These are phyloP conservation scores for Colletotrichum liaoningense DNA, from an alignment of 2,329 filamentous ascomycete genomes.

Conservation along the genomic window DNA sequence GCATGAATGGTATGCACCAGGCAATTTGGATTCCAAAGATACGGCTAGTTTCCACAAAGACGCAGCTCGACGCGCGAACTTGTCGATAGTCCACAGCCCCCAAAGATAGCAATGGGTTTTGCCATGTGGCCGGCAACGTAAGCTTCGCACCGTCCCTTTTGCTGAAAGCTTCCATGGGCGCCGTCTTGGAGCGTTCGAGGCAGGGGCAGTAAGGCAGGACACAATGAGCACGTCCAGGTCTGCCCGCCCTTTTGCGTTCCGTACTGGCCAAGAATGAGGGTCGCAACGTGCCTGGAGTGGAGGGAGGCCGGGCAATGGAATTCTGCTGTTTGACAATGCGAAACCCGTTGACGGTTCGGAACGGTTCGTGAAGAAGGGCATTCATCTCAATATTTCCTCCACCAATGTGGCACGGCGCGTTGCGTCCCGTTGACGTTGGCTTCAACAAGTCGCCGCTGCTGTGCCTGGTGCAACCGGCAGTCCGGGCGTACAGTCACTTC, in stretches of 20 bases:
- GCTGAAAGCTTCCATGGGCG: constrained; percentile 12
- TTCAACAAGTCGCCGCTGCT: constrained; percentile 27
- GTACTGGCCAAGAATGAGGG: neutral
- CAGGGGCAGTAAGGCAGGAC: neutral
- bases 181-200: neutral
- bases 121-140: constrained; percentile 26
- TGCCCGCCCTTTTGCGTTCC: neutral
- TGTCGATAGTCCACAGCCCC: constrained; percentile 23
- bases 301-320: constrained; percentile 2
- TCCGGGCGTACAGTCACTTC: neutral
- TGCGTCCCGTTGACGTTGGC: constrained; percentile 16
- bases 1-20: constrained; percentile 2
- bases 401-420: neutral
- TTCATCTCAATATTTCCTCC: neutral
- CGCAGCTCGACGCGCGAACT: constrained; percentile 18
- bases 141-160: constrained; percentile 1
- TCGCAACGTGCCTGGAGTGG: neutral
- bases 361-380: neutral
- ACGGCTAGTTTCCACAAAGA: constrained; percentile 2
- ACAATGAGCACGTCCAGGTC: neutral
- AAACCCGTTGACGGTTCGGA: neutral
- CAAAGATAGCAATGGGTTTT: neutral
- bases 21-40: constrained; percentile 7
- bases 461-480: constrained; percentile 17
- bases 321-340: constrained; percentile 1